phyloP scores from a whole-genome alignment of 1,284 basidiomycete genomes.

The Microstroma glucosiphilum region DNA sequence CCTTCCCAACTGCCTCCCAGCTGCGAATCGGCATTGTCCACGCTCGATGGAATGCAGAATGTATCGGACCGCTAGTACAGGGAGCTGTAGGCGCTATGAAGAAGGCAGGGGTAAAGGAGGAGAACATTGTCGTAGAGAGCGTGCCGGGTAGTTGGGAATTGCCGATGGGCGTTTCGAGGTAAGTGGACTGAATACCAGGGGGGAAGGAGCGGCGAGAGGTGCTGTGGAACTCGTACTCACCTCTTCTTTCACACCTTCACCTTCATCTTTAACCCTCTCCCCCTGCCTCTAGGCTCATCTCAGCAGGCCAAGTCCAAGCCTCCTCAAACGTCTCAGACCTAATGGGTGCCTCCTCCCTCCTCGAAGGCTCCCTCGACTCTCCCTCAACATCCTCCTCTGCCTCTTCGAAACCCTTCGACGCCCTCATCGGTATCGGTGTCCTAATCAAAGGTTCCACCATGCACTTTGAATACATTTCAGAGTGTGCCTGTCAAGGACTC shows the following conservation, averaged over 20 bases:
- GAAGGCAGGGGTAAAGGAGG: slow-evolving; percentile 75
- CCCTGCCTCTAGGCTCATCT: slow-evolving; percentile 65
- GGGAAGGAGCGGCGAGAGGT: not conserved
- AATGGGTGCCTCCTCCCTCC: slow-evolving; percentile 60
- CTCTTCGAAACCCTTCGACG: slow-evolving; percentile 59
- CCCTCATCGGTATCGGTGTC: slow-evolving; percentile 90
- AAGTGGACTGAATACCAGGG: slow-evolving; percentile 6
- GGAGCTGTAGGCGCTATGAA: slow-evolving; percentile 72
- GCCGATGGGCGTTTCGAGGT: slow-evolving; percentile 32
- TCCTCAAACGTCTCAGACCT: slow-evolving; percentile 69
- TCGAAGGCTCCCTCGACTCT: slow-evolving; percentile 21
- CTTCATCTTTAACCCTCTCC: too few species aligned
- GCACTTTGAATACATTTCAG: slow-evolving; percentile 72
- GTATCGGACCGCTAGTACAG: slow-evolving; percentile 74
- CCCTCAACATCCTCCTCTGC: slow-evolving; percentile 14
- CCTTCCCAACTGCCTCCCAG: slow-evolving; percentile 37
- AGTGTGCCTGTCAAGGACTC: slow-evolving; percentile 80
- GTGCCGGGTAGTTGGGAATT: slow-evolving; percentile 66
- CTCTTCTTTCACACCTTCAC: not conserved
- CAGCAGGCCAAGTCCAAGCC: slow-evolving; percentile 74
- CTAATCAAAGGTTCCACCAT: slow-evolving; percentile 73
- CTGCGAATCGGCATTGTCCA: slow-evolving; percentile 49
- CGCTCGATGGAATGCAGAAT: slow-evolving; percentile 69
- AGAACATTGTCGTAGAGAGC: slow-evolving; percentile 81
- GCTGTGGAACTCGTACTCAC: not conserved